phyloP scores from a whole-genome alignment of 2,329 filamentous ascomycete genomes.

The Aspergillus sp. region DNA sequence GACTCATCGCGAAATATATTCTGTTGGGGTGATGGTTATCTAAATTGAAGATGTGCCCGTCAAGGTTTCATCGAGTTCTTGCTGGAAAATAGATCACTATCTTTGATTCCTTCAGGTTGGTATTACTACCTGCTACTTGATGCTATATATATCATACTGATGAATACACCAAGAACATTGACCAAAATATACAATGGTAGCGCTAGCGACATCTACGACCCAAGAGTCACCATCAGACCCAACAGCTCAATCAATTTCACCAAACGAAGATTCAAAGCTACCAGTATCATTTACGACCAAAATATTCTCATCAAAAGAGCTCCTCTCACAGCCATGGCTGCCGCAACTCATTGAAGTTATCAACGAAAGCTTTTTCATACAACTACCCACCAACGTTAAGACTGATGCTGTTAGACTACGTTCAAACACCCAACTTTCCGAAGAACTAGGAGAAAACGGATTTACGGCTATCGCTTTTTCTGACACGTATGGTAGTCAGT shows the following conservation, averaged over 20 bases:
- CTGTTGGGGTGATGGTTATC: no score
- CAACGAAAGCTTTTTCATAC: slow-evolving; percentile 8
- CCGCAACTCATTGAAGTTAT: slow-evolving; percentile 9
- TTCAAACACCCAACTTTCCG: slow-evolving; percentile 6
- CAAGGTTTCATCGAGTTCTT: no score
- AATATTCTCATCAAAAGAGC: slow-evolving; percentile 7
- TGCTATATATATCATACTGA: no score
- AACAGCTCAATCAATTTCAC: background rate
- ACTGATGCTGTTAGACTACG: slow-evolving; percentile 3
- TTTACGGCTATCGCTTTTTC: slow-evolving; percentile 10
- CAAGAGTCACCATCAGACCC: background rate
- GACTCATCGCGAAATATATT: no score
- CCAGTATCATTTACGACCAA: background rate
- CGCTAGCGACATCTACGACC: background rate
- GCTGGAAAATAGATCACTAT: no score
- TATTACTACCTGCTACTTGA: no score
- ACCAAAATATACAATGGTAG: no score
- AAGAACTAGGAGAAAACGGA: slow-evolving; percentile 7
- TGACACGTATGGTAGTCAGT: background rate
- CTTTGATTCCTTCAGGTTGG: no score
- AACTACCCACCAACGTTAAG: slow-evolving; percentile 5
- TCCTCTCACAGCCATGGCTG: slow-evolving; percentile 10
- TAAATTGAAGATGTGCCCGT: no score
- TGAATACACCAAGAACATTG: no score
- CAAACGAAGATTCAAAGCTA: background rate